These are phyloP conservation scores for Debaryomyces robertsiae DNA, from an alignment of 1,139 yeast species.

Conservation along the genomic window DNA sequence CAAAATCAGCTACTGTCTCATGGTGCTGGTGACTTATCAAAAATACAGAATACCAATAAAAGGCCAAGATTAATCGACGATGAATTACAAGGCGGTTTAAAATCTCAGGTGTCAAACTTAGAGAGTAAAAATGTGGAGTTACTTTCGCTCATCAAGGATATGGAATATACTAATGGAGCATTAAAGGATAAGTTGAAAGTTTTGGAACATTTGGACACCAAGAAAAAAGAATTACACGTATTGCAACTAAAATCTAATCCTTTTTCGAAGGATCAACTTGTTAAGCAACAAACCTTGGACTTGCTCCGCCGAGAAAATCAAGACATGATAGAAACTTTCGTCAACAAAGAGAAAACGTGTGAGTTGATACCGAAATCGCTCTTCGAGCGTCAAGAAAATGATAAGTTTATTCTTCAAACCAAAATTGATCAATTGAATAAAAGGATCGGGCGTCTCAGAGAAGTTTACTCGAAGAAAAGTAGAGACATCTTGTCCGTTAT, in stretches of 20 bases:
- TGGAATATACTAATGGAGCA: slow-evolving; percentile 35
- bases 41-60: slow-evolving; percentile 25
- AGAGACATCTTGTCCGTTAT: slow-evolving; percentile 71
- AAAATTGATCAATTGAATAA: slow-evolving; percentile 58
- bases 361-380: slow-evolving; percentile 58
- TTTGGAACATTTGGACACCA: slow-evolving; percentile 26
- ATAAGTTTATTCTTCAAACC: slow-evolving; percentile 49
- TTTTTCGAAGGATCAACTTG: slow-evolving; percentile 60
- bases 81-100: slow-evolving; percentile 23
- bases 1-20: slow-evolving; percentile 26
- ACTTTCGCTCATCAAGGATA: slow-evolving; percentile 37
- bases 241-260: slow-evolving; percentile 73
- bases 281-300: slow-evolving; percentile 58
- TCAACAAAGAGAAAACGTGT: slow-evolving; percentile 16
- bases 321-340: slow-evolving; percentile 42
- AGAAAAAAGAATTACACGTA: slow-evolving; percentile 48
- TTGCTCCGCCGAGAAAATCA: slow-evolving; percentile 61
- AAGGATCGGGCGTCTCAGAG: slow-evolving; percentile 59
- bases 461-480: slow-evolving; percentile 71
- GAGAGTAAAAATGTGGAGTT: slow-evolving; percentile 48
- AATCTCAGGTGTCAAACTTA: slow-evolving; percentile 31
- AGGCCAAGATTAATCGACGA: slow-evolving; percentile 28
- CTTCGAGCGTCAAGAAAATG: slow-evolving; percentile 64
- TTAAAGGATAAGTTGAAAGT: slow-evolving; percentile 37
- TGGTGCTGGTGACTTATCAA: neutral